Evolutionary conservation across 192 early-diverging fungal genomes (phyloP), one percentile per base, ranked within the genome.

Genomic region (Diversispora epigaea): DNA sequence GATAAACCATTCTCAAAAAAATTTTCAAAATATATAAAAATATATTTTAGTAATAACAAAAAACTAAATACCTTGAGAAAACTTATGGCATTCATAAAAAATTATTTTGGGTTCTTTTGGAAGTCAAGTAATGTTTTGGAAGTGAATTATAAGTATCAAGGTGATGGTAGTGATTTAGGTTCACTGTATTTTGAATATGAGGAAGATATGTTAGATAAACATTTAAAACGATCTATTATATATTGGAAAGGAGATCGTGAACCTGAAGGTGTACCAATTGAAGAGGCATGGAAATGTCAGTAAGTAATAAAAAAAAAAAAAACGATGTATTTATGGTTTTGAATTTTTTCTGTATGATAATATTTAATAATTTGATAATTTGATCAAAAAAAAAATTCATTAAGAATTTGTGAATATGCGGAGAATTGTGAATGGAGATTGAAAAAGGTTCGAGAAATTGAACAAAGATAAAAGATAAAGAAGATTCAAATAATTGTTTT

Each of bases 281-380:
- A 73, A 44, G 71, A 73, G 3, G 71, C 71, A 22, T 73, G 71
- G 71, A 73, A 73, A 62, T 73, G 71, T 32, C n/a, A 32, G 70
- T 57, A 12, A 71, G 54, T 71, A 54, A n/a, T n/a, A n/a, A n/a
- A 12, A 54, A 49, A 15, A 49, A 50, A 19, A 50, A 54, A 69
- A 52, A 49, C 4, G 21, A 25, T 69, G 9, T n/a, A n/a, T 7
- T 68, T 21, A 21, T 14, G 15, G n/a, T 69, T 7, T 32, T 49
- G 15, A n/a, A 39, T 70, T 6, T 39, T 45, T 66, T 43, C 43
- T 32, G 10, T 9, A 7, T 0, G 25, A 32, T 32, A 32, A 32
- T 32, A 32, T 32, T 32, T 32, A 32, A 32, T 32, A 32, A 32
- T 32, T 32, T 32, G 25, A 32, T 32, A 32, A 32, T 32, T 32